Evolutionary conservation across 768 basidiomycete species (phyloP), one percentile per base, ranked within the genome.

Genomic region (Tylopilus sp.): DNA sequence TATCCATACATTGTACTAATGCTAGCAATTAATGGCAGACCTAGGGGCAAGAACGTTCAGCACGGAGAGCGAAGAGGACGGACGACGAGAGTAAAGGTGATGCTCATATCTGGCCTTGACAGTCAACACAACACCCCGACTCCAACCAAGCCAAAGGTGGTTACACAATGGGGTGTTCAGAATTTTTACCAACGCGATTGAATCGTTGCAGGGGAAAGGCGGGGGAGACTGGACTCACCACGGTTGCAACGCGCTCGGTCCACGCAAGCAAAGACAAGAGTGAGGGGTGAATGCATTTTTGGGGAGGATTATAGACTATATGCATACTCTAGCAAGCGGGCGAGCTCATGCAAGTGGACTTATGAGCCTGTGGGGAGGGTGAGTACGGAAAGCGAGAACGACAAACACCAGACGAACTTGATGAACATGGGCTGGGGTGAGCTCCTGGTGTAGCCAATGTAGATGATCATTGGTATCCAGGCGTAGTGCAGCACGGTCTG

Each of bases 391-490:
- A n/a, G 0, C 12, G 33, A 31, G 21, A n/a, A 47, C 20, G 39
- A 21, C 20, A 26, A 45, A 47, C 30, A 36, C n/a, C 17, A 6
- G n/a, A 81, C 91, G 62, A 48, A 95, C 94, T 97, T 95, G 72
- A 95, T 95, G 64, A 98, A 75, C 35, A 92, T 93, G 18, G 95
- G 95, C 61, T 94, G 91, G 26, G 95, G 95, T 66, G 88, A 91
- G 66, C 91, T 94, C 60, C 88, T 77, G 47, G 88, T 90, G 75
- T 90, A 97, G 31, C 95, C 95, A 65, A 97, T 80, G 70, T 94
- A 97, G 63, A 98, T 95, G 64, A 98, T 91, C 66, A 95, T 74
- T 28, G 95, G 95, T 64, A 98, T 93, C 92, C 95, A 98, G 57
- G 86, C 87, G 60, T 94, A 97, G 72, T 97, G 93, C 47, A 97